Percentiles rank a stretch among this genome's conserved stretches.
These are phyloP conservation scores for Heterobasidion parviporum DNA, from an alignment of 1,284 basidiomycete species.

Conservation along the genomic window DNA sequence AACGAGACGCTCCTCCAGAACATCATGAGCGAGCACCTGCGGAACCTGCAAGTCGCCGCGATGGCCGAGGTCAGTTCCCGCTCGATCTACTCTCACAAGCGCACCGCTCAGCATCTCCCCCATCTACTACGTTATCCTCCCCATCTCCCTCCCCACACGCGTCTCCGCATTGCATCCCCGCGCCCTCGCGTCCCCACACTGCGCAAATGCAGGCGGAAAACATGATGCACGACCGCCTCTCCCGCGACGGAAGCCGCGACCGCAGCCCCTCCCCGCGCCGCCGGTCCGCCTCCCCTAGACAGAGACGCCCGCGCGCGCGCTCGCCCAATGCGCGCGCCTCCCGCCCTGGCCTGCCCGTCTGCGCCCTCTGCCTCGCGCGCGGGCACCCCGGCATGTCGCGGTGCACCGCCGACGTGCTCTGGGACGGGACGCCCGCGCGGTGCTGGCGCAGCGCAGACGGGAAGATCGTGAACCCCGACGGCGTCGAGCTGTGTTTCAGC, in stretches of 20 bases:
- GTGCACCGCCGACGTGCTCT: neutral
- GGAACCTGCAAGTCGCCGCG: neutral
- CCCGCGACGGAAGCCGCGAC: too few relatives aligned
- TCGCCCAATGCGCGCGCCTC: neutral
- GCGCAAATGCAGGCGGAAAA: too few relatives aligned
- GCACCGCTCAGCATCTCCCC: neutral
- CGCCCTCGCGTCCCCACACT: too few relatives aligned
- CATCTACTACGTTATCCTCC: too few relatives aligned
- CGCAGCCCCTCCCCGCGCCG: too few relatives aligned
- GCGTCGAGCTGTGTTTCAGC: neutral
- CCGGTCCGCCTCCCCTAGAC: too few relatives aligned
- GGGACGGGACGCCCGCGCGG: neutral
- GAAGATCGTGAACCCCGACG: neutral
- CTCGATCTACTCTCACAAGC: neutral
- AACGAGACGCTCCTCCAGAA: neutral
- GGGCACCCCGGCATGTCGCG: too few relatives aligned
- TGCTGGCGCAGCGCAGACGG: neutral
- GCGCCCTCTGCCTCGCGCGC: neutral
- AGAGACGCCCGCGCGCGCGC: too few relatives aligned
- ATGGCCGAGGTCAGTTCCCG: neutral
- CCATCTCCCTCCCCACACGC: too few relatives aligned
- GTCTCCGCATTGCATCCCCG: too few relatives aligned
- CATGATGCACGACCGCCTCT: too few relatives aligned
- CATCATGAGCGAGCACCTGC: neutral
- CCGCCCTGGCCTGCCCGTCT: neutral